Evolutionary conservation across 2,329 filamentous ascomycete species (phyloP).

Genomic region (Seiridium cupressi): DNA sequence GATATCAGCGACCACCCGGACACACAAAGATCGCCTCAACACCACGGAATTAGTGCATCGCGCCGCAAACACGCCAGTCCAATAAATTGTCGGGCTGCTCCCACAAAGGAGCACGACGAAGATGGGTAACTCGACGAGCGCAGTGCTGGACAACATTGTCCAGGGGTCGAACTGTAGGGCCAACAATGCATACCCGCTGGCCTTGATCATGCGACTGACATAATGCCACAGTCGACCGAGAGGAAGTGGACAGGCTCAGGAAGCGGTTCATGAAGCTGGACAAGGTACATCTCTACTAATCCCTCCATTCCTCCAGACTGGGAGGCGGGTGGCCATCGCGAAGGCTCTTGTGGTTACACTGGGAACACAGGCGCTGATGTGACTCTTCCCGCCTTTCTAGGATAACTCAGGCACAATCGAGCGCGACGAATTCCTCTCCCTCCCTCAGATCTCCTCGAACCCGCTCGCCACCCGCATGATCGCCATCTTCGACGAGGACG

Average conservation of each 20-base stretch:
- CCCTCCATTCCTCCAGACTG: background rate
- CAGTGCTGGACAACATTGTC: slow-evolving; percentile 91
- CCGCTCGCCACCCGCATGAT: slow-evolving; percentile 98
- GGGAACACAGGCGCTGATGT: background rate
- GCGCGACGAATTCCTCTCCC: slow-evolving; percentile 94
- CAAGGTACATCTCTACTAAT: slow-evolving; percentile 62
- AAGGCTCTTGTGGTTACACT: background rate
- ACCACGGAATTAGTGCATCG: no score
- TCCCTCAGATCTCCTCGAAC: slow-evolving; percentile 97
- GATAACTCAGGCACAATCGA: slow-evolving; percentile 98
- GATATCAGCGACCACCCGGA: no score
- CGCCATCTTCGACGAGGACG: slow-evolving; percentile 98
- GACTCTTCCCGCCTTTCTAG: slow-evolving; percentile 42
- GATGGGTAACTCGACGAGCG: slow-evolving; percentile 70
- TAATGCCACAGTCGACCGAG: slow-evolving; percentile 79
- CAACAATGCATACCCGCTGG: slow-evolving; percentile 5
- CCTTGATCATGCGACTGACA: background rate
- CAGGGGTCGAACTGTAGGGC: slow-evolving; percentile 89
- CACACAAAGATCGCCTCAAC: no score
- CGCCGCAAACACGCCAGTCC: background rate
- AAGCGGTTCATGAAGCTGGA: slow-evolving; percentile 99
- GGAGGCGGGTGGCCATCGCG: no score
- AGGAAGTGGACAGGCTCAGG: slow-evolving; percentile 91
- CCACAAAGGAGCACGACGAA: slow-evolving; percentile 21
- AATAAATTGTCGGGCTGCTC: slow-evolving; percentile 10